Evolutionary conservation across 345 rosid genomes (phyloP), one percentile per base, ranked within the genome.

Genomic region (Tarenaya hassleriana): DNA sequence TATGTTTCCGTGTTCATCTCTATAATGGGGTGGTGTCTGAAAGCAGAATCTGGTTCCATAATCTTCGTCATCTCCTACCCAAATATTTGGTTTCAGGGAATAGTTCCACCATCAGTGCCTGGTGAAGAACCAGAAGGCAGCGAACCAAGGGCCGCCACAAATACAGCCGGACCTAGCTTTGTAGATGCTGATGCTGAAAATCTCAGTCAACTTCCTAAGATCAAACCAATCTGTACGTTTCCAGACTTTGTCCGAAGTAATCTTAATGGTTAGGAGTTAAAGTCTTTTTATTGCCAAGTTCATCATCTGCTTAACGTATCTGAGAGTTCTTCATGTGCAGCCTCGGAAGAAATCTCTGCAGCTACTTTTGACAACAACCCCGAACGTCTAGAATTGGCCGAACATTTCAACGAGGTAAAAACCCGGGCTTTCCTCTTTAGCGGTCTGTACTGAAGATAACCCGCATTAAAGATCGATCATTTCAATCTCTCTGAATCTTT

Each of bases 401-500:
- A 33, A 34, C 76, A 60, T 42, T 85, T 72, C 68, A 94, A 94
- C 62, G 69, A 74, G 73, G 98, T 83, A n/a, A n/a, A n/a, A n/a
- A 66, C 57, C 35, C 45, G n/a, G n/a, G 46, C 21, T 37, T 43
- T 15, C 11, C 27, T 47, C 16, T 46, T 65, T 16, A 7, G 21
- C 31, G 27, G 50, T 45, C 8, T 35, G n/a, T n/a, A n/a, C 8
- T 8, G 40, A 8, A n/a, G 58, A 16, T 27, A 52, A 59, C 35
- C 56, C 46, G 18, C 42, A 52, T 20, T 24, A 58, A 47, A 41
- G 24, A 16, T 38, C 24, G n/a, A n/a, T n/a, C n/a, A n/a, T n/a
- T n/a, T n/a, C n/a, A n/a, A 17, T 21, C 10, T 18, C 27, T 45
- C 29, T 56, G 63, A 14, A 13, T 16, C 20, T 63, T 46, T n/a